Evolutionary conservation across 1,284 basidiomycete species (phyloP).

Genomic region (Kalmanozyma brasiliensis): DNA sequence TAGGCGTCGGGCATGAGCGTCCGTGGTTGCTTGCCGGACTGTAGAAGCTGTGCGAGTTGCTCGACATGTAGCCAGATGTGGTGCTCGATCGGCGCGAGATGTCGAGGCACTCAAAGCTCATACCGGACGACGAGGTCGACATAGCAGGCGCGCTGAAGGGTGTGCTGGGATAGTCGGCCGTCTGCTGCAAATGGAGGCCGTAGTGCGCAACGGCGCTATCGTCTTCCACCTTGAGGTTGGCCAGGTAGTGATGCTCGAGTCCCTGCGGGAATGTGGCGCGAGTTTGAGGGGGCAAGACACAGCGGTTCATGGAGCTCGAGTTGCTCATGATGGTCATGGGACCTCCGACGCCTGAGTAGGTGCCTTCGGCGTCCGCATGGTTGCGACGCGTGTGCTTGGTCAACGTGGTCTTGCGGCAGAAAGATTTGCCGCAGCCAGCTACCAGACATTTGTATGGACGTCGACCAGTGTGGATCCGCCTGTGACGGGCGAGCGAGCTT

Average conservation of each 20-base stretch:
- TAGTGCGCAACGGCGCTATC: not conserved
- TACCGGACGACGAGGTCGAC: slow-evolving; percentile 29
- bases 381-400: slow-evolving; percentile 69
- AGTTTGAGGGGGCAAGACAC: slow-evolving; percentile 32
- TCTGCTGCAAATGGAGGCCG: slow-evolving; percentile 17
- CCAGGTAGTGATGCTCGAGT: slow-evolving; percentile 35
- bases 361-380: slow-evolving; percentile 47
- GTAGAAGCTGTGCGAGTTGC: slow-evolving; percentile 20
- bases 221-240: slow-evolving; percentile 23
- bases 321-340: slow-evolving; percentile 43
- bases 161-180: slow-evolving; percentile 19
- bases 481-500: slow-evolving; percentile 73
- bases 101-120: slow-evolving; percentile 23
- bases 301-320: slow-evolving; percentile 34
- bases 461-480: slow-evolving; percentile 76
- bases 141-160: slow-evolving; percentile 33
- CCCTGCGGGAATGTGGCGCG: slow-evolving; percentile 40
- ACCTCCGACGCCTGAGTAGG: slow-evolving; percentile 17
- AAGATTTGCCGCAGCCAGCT: slow-evolving; percentile 58
- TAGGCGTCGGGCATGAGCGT: slow-evolving; percentile 24
- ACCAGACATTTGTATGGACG: slow-evolving; percentile 68
- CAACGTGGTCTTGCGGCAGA: slow-evolving; percentile 69
- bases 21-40: slow-evolving; percentile 23
- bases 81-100: slow-evolving; percentile 24
- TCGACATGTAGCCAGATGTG: slow-evolving; percentile 28